Evolutionary conservation across 768 basidiomycete genomes (phyloP), one percentile per base, ranked within the genome.

Genomic region (Naganishia antarctica): DNA sequence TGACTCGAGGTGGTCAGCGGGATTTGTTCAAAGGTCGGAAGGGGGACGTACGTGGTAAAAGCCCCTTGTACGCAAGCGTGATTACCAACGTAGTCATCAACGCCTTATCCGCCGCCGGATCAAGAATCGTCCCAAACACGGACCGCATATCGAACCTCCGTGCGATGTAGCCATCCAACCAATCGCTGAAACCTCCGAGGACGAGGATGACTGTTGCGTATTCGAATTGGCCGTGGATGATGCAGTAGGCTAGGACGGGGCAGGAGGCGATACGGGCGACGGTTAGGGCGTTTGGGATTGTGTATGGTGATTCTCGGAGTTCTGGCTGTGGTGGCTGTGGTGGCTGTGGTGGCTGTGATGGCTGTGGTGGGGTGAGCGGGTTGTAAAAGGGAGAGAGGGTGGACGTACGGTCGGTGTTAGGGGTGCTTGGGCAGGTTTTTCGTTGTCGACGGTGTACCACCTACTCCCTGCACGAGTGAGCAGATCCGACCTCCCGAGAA

Each of bases 51-150:
- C 93, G 69, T 9, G 94, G 94, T 23, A 99, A 80, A 69, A 94
- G 80, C 23, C 84, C 86, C 68, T 89, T 87, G 82, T 88, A 84
- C 0, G 91, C 85, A 66, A 99, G 79, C 0, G 91, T 87, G 49
- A 92, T 80, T 0, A 90, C 90, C 71, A 99, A 80, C 0, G 93
- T 97, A 1, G 96, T 94, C 87, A 99, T 88, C 45, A 99, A 80
- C 12, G 85, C 82, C 78, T 99, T 99, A 82, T 99, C 96, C 2
- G 96, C 96, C 0, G 94, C 91, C 13, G 96, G 96, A 76, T 99
- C 96, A 13, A 99, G 82, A 63, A 98, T 91, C 9, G 90, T 89
- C 21, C 96, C 96, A 21, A 98, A 81, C n/a, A 98, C 91, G 13
- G 90, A 85, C 28, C 83, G 83, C 87, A 90, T 90, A 28, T 88